Conservation (phyloP, 2,329 filamentous ascomycete species). For the Claviceps africana region DNA sequence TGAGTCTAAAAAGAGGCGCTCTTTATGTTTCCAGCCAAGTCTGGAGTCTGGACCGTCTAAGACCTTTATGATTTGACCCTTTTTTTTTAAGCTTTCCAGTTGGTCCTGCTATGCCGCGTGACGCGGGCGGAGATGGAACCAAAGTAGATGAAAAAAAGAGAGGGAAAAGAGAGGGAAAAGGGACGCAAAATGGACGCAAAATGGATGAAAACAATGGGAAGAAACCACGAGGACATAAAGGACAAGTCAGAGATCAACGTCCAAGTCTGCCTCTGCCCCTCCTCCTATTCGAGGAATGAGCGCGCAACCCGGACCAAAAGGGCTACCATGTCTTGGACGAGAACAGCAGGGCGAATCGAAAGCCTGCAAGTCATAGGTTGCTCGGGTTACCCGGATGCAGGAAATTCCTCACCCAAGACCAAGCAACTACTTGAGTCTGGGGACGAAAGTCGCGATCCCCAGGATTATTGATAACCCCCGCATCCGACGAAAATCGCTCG, state of each 20-base stretch:
- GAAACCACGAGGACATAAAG: background rate
- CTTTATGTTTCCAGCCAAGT: background rate
- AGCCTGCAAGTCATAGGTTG: constrained; percentile 1
- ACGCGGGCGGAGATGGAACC: background rate
- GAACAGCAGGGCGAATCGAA: background rate
- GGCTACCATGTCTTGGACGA: constrained; percentile 1
- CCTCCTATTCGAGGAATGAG: background rate
- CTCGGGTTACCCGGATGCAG: background rate
- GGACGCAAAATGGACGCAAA: background rate
- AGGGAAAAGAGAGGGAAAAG: too few species aligned
- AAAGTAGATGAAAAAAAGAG: too few species aligned
- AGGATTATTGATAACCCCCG: background rate
- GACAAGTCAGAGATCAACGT: background rate
- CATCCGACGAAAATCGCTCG: background rate
- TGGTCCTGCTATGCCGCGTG: background rate
- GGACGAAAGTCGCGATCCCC: background rate
- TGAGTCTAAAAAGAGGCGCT: background rate
- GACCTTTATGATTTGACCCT: background rate
- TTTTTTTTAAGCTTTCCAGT: background rate
- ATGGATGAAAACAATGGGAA: background rate
- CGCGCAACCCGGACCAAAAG: too few species aligned
- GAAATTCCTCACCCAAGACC: background rate
- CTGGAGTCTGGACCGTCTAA: background rate
- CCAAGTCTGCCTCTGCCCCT: background rate
- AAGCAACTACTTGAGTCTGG: background rate